Evolutionary conservation across 495 filamentous ascomycete genomes (phyloP), one percentile per base, ranked within the genome.

Genomic region (Penicillium mononematosum): DNA sequence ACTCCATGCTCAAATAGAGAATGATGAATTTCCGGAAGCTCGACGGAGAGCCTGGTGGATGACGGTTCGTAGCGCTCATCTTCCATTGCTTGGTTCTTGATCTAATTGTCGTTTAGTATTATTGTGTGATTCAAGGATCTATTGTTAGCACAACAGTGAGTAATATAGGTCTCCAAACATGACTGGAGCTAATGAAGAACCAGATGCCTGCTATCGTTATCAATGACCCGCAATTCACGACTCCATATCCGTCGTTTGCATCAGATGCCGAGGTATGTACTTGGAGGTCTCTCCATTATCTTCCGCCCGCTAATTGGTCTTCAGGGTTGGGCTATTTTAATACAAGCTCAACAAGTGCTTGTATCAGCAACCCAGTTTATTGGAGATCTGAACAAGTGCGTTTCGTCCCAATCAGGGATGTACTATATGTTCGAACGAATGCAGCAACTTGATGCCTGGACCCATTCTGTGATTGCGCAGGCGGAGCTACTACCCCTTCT

Each of bases 21-120:
- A 77, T 22, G 74, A 81, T 58, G 77, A 78, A 42, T 75, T 71
- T 44, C 77, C 75, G 4, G 83, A 86, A 60, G 81, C 81, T 45
- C 76, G 77, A 61, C 70, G 80, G 32, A 75, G 82, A 60, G 75
- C 78, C 45, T 86, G 83, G 83, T 86, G 83, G 83, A 84, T 85
- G 82, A 85, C 82, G 51, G 80, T 80, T 71, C 36, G 66, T 25
- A 20, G 2, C 16, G 31, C 38, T 34, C 16, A 3, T 5, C 10
- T 24, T 46, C 7, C 10, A 14, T 24, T 43, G 11, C 2, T 34
- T 42, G 17, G 19, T 41, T 55, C 31, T 22, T 49, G 5, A 19
- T 38, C 63, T 68, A 29, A 70, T 52, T 24, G 1, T 55, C 6
- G 16, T 20, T 14, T 63, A 82, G 80, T 85, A 84, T 59, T 80